Base-by-base conservation (phyloP, 176 grass and related monocot genomes). In the Paspalum vaginatum region DNA sequence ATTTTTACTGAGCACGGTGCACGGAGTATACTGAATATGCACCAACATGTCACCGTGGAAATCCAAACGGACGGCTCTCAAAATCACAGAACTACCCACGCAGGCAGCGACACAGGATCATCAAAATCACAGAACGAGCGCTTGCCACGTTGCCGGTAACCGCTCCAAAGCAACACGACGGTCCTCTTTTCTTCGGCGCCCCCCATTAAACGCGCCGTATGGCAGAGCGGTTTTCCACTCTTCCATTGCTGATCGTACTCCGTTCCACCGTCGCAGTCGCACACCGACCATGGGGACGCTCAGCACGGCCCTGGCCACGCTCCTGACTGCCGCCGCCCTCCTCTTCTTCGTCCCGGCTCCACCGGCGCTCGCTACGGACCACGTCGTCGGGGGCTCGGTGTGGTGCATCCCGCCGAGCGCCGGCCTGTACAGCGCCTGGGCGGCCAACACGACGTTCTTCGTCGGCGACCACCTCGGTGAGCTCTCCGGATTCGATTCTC, bases 341-440 rank as follows among this genome's bases (percentile, higher is more conserved):
- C 1, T 20, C 55, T 20, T 86, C 74, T 9, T 57, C 26, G 11
- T 63, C 1, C 18, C 53, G 24, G 4, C 24, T 49, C 15, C 10
- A 48, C 15, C 16, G 2, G 42, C 59, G 5, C 56, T 69, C 9
- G 70, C 58, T 0, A 60, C 27, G 10, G 65, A 84, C 50, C 88
- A 86, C 58, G 45, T 90, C 44, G 82, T 93, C 25, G 91, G 88
- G 16, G 82, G 39, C 39, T 83, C 91, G 7, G 47, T 79, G 13
- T 93, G 87, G 91, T 68, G 72, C 77, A 93, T 90, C 78, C 91
- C 91, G 16, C 64, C 65, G 0, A 72, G 72, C 74, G 27, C 49
- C 32, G 69, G 54, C 17, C 44, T 77, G 57, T 93, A 90, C 85
- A 6, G 11, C 49, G 32, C 61, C 62, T 93, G 91, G 85, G 85